Percentiles rank a stretch among this genome's conserved stretches.
phyloP scores from a whole-genome alignment of 306 rosid species.

The Purshia tridentata region DNA sequence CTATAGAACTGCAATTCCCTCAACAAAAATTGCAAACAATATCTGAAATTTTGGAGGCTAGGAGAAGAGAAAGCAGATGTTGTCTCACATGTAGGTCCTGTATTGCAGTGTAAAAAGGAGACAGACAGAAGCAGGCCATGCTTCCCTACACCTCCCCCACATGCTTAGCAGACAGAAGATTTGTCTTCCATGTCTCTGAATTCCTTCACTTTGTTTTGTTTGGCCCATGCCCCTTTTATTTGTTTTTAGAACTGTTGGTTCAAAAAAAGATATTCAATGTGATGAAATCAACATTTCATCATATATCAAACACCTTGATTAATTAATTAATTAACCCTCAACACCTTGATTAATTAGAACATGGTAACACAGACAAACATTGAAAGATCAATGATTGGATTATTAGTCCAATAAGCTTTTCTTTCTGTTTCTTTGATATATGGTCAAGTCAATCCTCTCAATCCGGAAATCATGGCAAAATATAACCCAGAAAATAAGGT shows the following conservation, averaged over 20 bases:
- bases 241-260: conserved; percentile 22
- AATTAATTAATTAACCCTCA: background rate
- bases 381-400: conserved; percentile 9
- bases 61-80: conserved; percentile 18
- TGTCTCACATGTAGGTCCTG: conserved; percentile 29
- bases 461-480: conserved; percentile 17
- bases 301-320: background rate
- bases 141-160: conserved; percentile 37
- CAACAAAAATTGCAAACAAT: background rate
- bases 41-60: background rate
- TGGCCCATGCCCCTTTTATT: background rate
- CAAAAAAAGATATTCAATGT: conserved; percentile 18
- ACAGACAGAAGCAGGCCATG: conserved; percentile 53
- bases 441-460: conserved; percentile 5
- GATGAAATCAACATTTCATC: conserved; percentile 4
- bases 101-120: conserved; percentile 38
- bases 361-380: background rate
- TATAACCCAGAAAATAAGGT: conserved; percentile 1
- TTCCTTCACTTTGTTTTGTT: conserved; percentile 19
- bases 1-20: background rate
- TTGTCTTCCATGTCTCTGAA: conserved; percentile 38
- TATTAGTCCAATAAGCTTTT: background rate
- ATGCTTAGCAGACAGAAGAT: conserved; percentile 43
- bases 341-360: background rate
- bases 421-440: conserved; percentile 18